Evolutionary conservation across 2,329 filamentous ascomycete genomes (phyloP).

Genomic region (Dothideomycetes sp.): DNA sequence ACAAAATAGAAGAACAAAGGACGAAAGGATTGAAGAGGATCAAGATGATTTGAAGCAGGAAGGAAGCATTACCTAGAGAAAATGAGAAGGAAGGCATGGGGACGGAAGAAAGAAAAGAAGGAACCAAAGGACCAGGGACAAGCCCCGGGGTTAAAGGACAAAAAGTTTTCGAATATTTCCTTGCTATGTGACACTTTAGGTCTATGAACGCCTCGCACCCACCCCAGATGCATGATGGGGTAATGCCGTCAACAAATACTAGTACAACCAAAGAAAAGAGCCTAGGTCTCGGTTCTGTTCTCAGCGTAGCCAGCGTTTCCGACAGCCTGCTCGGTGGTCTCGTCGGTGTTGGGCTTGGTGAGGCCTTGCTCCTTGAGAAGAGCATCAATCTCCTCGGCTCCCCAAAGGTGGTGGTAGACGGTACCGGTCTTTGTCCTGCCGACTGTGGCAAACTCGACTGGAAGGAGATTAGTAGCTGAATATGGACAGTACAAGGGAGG

Average conservation of each 20-base stretch:
- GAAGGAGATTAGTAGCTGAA: conserved; percentile 3
- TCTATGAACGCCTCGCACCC: conserved; percentile 12
- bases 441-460: conserved; percentile 97
- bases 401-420: conserved; percentile 98
- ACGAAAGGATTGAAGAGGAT: no score
- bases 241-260: conserved; percentile 10
- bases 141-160: conserved; percentile 8
- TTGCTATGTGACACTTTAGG: conserved; percentile 12
- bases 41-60: no score
- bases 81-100: no score
- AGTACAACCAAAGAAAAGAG: conserved; percentile 10
- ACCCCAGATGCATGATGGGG: conserved; percentile 11
- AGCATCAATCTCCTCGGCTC: conserved; percentile 88
- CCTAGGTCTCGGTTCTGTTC: conserved; percentile 17
- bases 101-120: no score
- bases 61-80: no score
- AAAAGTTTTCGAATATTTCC: not conserved
- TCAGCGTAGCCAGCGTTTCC: conserved; percentile 18
- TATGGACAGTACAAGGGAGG: not conserved
- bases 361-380: conserved; percentile 92
- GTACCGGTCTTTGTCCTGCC: conserved; percentile 90
- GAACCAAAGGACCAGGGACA: conserved; percentile 2
- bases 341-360: conserved; percentile 15
- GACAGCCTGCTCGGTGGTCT: conserved; percentile 15
- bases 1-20: no score